These are phyloP conservation scores for Poa annua DNA, from an alignment of 176 grass and related monocot species.

Conservation along the genomic window DNA sequence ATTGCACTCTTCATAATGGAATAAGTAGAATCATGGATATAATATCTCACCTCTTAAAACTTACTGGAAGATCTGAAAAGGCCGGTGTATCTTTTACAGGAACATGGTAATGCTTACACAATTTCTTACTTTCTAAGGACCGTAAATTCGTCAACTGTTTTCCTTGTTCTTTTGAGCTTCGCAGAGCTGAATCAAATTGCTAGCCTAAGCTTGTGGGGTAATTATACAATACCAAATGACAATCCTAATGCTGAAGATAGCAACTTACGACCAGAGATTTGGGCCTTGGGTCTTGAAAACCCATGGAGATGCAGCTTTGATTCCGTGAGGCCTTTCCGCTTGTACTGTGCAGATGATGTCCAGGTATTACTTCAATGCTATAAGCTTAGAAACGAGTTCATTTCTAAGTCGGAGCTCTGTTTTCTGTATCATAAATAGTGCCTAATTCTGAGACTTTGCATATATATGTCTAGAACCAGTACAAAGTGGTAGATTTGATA, in stretches of 20 bases:
- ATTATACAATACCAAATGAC: conserved; percentile 67
- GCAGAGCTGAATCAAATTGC: not conserved
- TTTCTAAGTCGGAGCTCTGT: not conserved
- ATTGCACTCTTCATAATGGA: not conserved
- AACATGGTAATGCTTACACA: not conserved
- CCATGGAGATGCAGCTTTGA: conserved; percentile 41
- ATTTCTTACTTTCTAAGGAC: not conserved
- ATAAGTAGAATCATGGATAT: not conserved
- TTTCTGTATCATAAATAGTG: not conserved
- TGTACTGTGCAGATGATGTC: conserved; percentile 66
- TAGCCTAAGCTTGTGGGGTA: conserved; percentile 57
- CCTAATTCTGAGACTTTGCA: not conserved
- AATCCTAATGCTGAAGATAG: conserved; percentile 55
- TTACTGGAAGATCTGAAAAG: not conserved
- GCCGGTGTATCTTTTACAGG: not conserved
- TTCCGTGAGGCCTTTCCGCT: conserved; percentile 49
- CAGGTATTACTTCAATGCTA: conserved; percentile 46
- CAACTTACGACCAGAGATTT: conserved; percentile 53
- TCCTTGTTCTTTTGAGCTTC: not conserved
- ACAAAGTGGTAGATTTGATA: conserved; percentile 49
- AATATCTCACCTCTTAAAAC: not conserved
- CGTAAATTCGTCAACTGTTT: not conserved
- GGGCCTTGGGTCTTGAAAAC: conserved; percentile 58
- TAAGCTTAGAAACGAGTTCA: not conserved
- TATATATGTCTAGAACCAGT: conserved; percentile 34